phyloP scores from a whole-genome alignment of 768 basidiomycete genomes.

The Termitomyces sp. region DNA sequence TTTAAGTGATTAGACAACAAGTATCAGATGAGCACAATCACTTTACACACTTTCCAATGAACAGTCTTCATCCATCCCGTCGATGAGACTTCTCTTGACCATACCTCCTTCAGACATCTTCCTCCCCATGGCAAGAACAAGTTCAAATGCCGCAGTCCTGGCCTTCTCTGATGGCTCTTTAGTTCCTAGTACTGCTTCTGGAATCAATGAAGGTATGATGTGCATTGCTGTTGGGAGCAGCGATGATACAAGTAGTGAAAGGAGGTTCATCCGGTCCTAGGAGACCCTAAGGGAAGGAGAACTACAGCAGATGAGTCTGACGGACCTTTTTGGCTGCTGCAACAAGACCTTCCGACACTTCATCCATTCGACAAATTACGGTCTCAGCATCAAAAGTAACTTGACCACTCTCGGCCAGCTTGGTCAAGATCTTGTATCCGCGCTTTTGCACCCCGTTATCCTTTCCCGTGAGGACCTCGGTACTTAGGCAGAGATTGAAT shows the following conservation, averaged over 20 bases:
- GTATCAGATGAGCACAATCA: conserved; percentile 4
- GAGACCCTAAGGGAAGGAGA: conserved; percentile 8
- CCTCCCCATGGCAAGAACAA: conserved; percentile 85
- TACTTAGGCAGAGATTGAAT: conserved; percentile 63
- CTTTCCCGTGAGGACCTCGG: conserved; percentile 63
- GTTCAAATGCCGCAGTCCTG: conserved; percentile 82
- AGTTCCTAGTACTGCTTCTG: conserved; percentile 91
- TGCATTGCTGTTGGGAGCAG: conserved; percentile 74
- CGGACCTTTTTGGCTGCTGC: conserved; percentile 84
- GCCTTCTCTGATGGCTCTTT: conserved; percentile 97
- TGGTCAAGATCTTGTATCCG: conserved; percentile 83
- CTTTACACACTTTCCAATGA: conserved; percentile 38
- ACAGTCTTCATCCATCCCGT: conserved; percentile 78
- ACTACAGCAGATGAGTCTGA: neutral
- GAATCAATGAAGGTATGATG: conserved; percentile 82
- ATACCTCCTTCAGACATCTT: conserved; percentile 89
- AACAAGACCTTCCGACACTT: conserved; percentile 56
- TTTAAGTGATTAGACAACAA: neutral
- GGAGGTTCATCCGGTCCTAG: conserved; percentile 79
- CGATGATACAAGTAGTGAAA: conserved; percentile 60
- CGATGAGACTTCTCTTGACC: conserved; percentile 70
- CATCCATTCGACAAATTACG: conserved; percentile 63
- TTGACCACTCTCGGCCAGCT: conserved; percentile 63
- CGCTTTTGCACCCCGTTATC: conserved; percentile 95
- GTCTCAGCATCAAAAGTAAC: conserved; percentile 48